Evolutionary conservation across 352 stramenopile genomes (phyloP), one percentile per base, ranked within the genome.

Genomic region (Phytopythium helicoides): DNA sequence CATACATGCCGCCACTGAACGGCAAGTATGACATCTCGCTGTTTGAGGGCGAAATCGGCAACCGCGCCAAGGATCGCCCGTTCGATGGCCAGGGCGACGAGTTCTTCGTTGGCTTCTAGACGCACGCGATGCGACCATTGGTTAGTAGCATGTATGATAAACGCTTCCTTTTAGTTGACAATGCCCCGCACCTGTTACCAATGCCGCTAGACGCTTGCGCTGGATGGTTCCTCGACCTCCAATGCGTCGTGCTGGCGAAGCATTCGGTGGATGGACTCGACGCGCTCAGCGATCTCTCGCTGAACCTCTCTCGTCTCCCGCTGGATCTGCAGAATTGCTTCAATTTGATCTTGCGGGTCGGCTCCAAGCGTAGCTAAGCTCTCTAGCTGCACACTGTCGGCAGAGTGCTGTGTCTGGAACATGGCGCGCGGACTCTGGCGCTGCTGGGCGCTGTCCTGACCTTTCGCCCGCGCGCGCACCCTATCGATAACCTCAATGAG

Each of bases 11-110:
- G 19, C 76, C 74, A 2, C 62, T 92, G 33, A 74, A 46, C n/a
- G 63, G 66, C 47, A 74, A 68, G 57, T 86, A 83, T 48, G 81
- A 92, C 53, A 89, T 83, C 42, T 92, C 78, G 11, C 65, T 89
- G 7, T 92, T 88, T 41, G 81, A 90, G 60, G 77, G 73, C 36
- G 75, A 92, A 52, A 83, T 87, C 52, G 76, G 75, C 47, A 82
- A 87, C 54, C 72, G 77, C 40, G 70, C 66, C 47, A 86, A 84
- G 52, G 78, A 92, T 57, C 69, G 74, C 35, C 60, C 75, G n/a
- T 87, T 87, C 47, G 67, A 92, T 35, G 77, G 80, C 10, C 67
- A 71, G n/a, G 80, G 73, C 40, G 63, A 87, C 55, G 71, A 87
- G 37, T 81, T 75, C 51, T 89, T 92, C 40, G 49, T 83, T 33